Base-by-base conservation (phyloP, 2,329 filamentous ascomycete genomes). In the Clonostachys solani region DNA sequence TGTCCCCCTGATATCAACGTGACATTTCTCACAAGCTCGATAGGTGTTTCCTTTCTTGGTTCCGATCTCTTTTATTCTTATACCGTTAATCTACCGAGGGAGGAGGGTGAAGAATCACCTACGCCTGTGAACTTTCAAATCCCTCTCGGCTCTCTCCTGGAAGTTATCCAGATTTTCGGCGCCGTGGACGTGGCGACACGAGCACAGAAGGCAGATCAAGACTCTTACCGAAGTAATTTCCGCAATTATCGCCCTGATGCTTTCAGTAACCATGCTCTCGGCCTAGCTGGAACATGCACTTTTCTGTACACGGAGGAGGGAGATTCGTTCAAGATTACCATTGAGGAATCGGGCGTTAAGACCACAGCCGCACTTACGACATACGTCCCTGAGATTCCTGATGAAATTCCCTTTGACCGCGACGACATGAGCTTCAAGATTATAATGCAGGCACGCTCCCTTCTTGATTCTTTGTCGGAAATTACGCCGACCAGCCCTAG, bases 91-190 rank as follows among this genome's bases (percentile, higher is more conserved):
- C 73, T 69, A 49, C 62, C 64, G 12, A 33, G 52, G 8, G 49
- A 53, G 2, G 62, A 68, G 13, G 68, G 72, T 17, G 68, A 69
- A 5, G 67, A 67, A 16, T 59, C 65, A 0, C 49, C 62, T 1
- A 64, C 73, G 5, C 75, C 81, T 33, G 84, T 89, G 8, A 81
- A 79, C 45, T 99, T 99, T 62, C 86, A 95, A 61, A 86, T 97
- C 53, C 94, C 91, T 3, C 80, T 99, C 9, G 78, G 86, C 5
- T 89, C 92, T 16, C 79, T 99, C 4, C 81, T 99, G 46, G 94
- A 97, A 69, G 95, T 92, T 1, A 77, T 99, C 8, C 92, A 96
- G 60, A 97, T 99, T 44, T 95, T 99, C 60, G 90, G 90, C 44
- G 83, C 92, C n/a, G 81, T 92, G 42, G 87, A 89, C 54, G 75